Conservation (phyloP, 208 protist species). For the Angomonas ambiguus region DNA sequence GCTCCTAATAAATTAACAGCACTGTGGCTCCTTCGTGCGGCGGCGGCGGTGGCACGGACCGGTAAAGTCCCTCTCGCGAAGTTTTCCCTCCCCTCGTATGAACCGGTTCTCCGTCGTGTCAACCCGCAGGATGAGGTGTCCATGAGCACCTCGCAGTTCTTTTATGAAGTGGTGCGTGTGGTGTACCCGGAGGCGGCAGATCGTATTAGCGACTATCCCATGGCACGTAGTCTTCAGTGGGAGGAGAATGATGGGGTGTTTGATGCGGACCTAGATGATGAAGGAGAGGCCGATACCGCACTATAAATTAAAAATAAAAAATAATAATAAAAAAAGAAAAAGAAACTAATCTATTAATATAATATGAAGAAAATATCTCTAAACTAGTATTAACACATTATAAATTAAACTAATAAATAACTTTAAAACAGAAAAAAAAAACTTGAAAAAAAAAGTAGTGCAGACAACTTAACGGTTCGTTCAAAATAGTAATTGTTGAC, state of each 20-base stretch:
- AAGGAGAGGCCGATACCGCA: slow-evolving; percentile 68
- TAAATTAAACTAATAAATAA: background rate
- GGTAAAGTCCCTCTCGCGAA: slow-evolving; percentile 28
- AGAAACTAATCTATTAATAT: background rate
- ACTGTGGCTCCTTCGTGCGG: slow-evolving; percentile 79
- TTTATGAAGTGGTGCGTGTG: slow-evolving; percentile 50
- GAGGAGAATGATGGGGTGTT: slow-evolving; percentile 44
- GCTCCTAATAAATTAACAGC: slow-evolving; percentile 68
- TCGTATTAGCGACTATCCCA: slow-evolving; percentile 31
- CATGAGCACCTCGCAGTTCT: slow-evolving; percentile 83
- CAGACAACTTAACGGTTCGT: background rate
- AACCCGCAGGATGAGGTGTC: slow-evolving; percentile 57
- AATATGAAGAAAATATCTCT: slow-evolving; percentile 2
- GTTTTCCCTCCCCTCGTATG: slow-evolving; percentile 58
- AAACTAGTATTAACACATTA: slow-evolving; percentile 13
- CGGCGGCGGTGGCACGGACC: slow-evolving; percentile 63
- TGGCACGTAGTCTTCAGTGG: slow-evolving; percentile 68
- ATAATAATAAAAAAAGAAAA: background rate
- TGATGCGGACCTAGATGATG: slow-evolving; percentile 88
- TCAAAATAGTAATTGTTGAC: background rate
- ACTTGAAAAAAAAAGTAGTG: background rate
- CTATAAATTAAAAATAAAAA: slow-evolving; percentile 30
- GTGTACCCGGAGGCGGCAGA: slow-evolving; percentile 34
- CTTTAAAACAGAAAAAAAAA: slow-evolving; percentile 12
- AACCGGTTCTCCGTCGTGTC: slow-evolving; percentile 62